Percentiles rank a stretch among this genome's conserved stretches.
These are phyloP conservation scores for Epichloe gansuensis DNA, from an alignment of 2,329 filamentous ascomycete species.

Conservation along the genomic window DNA sequence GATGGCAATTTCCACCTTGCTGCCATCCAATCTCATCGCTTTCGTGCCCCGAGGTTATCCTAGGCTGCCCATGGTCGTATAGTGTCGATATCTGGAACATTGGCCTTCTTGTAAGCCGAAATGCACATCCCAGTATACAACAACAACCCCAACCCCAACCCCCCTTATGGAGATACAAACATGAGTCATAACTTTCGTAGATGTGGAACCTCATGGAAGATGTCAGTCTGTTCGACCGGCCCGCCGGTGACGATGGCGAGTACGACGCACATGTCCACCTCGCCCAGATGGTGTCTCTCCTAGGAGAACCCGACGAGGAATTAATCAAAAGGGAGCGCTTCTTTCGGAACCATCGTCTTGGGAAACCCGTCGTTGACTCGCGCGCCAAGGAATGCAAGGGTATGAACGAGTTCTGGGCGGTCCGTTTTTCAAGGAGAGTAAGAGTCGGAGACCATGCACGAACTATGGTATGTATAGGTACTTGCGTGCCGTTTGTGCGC, in stretches of 20 bases:
- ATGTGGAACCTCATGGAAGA: constrained; percentile 14
- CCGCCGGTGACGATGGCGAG: constrained; percentile 10
- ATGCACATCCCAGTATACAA: not conserved
- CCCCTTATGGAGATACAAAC: not conserved
- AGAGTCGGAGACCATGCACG: not conserved
- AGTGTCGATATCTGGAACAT: constrained; percentile 12
- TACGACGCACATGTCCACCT: constrained; percentile 15
- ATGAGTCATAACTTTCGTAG: constrained; percentile 4
- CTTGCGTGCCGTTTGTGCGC: too few species aligned
- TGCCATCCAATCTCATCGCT: constrained; percentile 12
- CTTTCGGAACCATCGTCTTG: constrained; percentile 4
- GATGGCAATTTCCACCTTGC: constrained; percentile 4
- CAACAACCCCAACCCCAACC: not conserved
- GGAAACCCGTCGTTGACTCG: not conserved
- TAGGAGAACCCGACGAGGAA: constrained; percentile 8
- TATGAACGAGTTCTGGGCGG: constrained; percentile 13
- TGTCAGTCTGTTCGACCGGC: constrained; percentile 8
- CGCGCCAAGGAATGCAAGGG: not conserved
- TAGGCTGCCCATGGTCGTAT: constrained; percentile 12
- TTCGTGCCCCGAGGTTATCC: constrained; percentile 13
- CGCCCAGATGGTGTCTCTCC: constrained; percentile 10
- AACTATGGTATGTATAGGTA: not conserved
- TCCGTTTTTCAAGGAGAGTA: constrained; percentile 9
- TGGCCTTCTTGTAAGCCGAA: constrained; percentile 9
- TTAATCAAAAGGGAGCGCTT: constrained; percentile 8